These are phyloP conservation scores for Aleurites moluccanus DNA, from an alignment of 441 rosid species.

Conservation along the genomic window DNA sequence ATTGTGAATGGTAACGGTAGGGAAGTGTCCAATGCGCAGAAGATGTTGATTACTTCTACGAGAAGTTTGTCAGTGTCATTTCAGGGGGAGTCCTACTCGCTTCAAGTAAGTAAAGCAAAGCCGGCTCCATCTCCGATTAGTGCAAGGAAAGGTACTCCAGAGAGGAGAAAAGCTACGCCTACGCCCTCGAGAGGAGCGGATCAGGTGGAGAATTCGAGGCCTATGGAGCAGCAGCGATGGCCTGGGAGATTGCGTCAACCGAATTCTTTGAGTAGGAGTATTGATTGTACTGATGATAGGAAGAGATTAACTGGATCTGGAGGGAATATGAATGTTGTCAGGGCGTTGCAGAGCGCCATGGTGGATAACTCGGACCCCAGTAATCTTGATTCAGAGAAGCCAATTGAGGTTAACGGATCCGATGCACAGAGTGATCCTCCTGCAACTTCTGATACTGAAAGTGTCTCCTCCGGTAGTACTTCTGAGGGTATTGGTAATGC, in stretches of 20 bases:
- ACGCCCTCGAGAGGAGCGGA: conserved; percentile 40
- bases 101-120: conserved; percentile 65
- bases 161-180: conserved; percentile 52
- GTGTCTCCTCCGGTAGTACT: conserved; percentile 72
- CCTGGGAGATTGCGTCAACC: conserved; percentile 63
- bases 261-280: conserved; percentile 55
- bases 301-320: conserved; percentile 52
- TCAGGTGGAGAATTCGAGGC: conserved; percentile 61
- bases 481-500: conserved; percentile 40
- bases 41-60: conserved; percentile 64
- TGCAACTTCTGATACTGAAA: conserved; percentile 68
- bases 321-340: conserved; percentile 41
- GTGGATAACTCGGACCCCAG: conserved; percentile 47
- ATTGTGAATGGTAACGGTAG: conserved; percentile 27
- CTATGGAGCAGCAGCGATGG: conserved; percentile 66
- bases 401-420: conserved; percentile 27
- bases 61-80: conserved; percentile 80
- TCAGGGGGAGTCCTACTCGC: conserved; percentile 76
- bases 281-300: conserved; percentile 55
- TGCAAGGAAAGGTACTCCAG: conserved; percentile 66
- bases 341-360: conserved; percentile 56
- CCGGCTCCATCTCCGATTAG: conserved; percentile 52
- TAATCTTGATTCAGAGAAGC: conserved; percentile 31
- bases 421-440: conserved; percentile 34
- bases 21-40: conserved; percentile 55